A percentile compares a stretch with the other conserved stretches of the same genome.
These are phyloP conservation scores for Kuraishia molischiana DNA, from an alignment of 805 yeast species.

Conservation along the genomic window DNA sequence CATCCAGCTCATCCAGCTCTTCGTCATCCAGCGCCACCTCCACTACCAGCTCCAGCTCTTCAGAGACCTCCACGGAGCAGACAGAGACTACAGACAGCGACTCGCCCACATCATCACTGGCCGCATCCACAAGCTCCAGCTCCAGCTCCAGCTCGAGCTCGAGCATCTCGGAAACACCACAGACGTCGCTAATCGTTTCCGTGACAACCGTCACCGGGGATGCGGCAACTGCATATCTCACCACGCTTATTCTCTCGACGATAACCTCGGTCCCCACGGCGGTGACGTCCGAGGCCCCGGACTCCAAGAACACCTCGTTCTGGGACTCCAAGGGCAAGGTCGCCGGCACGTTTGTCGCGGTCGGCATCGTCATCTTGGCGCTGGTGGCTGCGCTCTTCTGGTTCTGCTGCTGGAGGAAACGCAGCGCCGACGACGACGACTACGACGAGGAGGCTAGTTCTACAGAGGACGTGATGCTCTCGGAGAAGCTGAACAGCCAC, in stretches of 20 bases:
- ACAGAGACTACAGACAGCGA: slow-evolving; percentile 6
- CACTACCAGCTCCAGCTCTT: not conserved
- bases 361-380: slow-evolving; percentile 51
- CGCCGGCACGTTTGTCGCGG: slow-evolving; percentile 78
- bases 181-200: slow-evolving; percentile 8
- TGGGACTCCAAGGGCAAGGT: slow-evolving; percentile 68
- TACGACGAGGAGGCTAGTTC: slow-evolving; percentile 3
- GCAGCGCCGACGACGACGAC: not conserved
- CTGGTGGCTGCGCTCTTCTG: slow-evolving; percentile 32
- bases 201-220: slow-evolving; percentile 12
- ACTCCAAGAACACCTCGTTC: slow-evolving; percentile 28
- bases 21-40: slow-evolving; percentile 2
- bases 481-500: not conserved
- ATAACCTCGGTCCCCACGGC: slow-evolving; percentile 2
- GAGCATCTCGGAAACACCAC: slow-evolving; percentile 1
- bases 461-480: not conserved
- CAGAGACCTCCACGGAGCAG: slow-evolving; percentile 6
- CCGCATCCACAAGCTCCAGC: slow-evolving; percentile 13
- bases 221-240: slow-evolving; percentile 10
- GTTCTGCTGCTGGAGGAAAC: slow-evolving; percentile 18
- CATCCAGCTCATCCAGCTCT: slow-evolving; percentile 4
- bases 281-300: not conserved
- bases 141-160: slow-evolving; percentile 10
- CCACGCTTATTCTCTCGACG: slow-evolving; percentile 10
- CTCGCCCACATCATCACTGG: slow-evolving; percentile 8